phyloP scores from a whole-genome alignment of 345 rosid genomes.

The Rhizophora mangle region DNA sequence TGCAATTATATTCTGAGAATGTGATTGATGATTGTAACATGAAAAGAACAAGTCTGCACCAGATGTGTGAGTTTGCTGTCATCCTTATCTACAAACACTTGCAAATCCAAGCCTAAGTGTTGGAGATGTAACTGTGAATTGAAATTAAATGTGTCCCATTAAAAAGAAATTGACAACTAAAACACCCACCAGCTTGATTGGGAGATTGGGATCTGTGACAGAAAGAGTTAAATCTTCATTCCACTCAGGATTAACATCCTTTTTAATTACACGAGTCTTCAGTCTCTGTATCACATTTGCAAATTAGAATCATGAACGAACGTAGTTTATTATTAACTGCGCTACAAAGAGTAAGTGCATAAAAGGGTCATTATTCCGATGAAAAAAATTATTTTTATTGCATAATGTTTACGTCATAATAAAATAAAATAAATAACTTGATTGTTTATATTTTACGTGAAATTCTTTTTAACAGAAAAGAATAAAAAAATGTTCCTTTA shows the following conservation, averaged over 20 bases:
- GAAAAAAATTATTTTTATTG: too few species aligned
- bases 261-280: conserved; percentile 67
- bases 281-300: conserved; percentile 47
- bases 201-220: conserved; percentile 53
- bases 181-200: conserved; percentile 58
- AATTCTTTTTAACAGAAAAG: too few species aligned
- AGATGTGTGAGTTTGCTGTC: background rate
- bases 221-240: conserved; percentile 80
- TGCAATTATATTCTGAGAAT: background rate
- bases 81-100: background rate
- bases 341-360: background rate
- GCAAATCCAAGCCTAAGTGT: too few species aligned
- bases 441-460: too few species aligned
- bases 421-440: too few species aligned
- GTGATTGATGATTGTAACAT: background rate
- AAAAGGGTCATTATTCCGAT: background rate
- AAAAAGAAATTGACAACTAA: background rate
- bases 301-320: background rate
- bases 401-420: too few species aligned
- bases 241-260: conserved; percentile 72
- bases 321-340: background rate
- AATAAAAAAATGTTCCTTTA: too few species aligned
- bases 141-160: too few species aligned
- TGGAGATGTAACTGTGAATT: too few species aligned
- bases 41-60: background rate